Conservation (phyloP, 768 basidiomycete species). For the Suillus plorans region DNA sequence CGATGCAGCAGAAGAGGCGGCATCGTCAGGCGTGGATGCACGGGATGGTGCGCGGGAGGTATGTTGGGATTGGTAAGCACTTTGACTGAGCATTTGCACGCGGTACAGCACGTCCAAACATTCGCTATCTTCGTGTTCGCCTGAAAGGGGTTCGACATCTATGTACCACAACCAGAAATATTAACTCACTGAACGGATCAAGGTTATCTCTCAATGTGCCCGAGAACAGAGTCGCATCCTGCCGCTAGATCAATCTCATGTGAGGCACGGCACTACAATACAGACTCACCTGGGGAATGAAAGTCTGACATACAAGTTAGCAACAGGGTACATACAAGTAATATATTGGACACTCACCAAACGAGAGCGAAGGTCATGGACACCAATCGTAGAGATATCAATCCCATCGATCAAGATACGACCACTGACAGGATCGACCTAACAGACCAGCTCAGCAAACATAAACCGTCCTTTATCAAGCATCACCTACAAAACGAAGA, state of each 20-base stretch:
- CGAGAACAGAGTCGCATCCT: constrained; percentile 76
- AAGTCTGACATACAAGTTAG: constrained; percentile 47
- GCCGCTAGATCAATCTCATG: constrained; percentile 3
- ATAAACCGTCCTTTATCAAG: background rate
- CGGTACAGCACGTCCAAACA: constrained; percentile 79
- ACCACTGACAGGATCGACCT: constrained; percentile 76
- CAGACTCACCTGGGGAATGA: constrained; percentile 56
- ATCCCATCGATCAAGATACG: constrained; percentile 84
- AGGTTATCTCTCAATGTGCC: constrained; percentile 76
- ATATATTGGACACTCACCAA: constrained; percentile 45
- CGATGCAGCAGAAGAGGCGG: constrained; percentile 40
- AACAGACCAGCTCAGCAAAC: background rate
- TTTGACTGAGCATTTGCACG: constrained; percentile 71
- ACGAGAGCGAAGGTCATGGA: constrained; percentile 79
- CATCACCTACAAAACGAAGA: constrained; percentile 67
- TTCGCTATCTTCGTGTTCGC: constrained; percentile 76
- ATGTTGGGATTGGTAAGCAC: constrained; percentile 45
- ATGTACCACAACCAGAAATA: background rate
- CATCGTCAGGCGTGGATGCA: constrained; percentile 43
- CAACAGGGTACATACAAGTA: constrained; percentile 5
- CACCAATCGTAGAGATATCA: constrained; percentile 81
- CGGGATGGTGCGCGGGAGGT: constrained; percentile 51
- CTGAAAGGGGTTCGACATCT: constrained; percentile 30
- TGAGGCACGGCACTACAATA: background rate
- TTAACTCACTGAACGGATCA: constrained; percentile 60